Evolutionary conservation across 495 filamentous ascomycete genomes (phyloP), one percentile per base, ranked within the genome.

Genomic region (Astrocystis sublimbata): DNA sequence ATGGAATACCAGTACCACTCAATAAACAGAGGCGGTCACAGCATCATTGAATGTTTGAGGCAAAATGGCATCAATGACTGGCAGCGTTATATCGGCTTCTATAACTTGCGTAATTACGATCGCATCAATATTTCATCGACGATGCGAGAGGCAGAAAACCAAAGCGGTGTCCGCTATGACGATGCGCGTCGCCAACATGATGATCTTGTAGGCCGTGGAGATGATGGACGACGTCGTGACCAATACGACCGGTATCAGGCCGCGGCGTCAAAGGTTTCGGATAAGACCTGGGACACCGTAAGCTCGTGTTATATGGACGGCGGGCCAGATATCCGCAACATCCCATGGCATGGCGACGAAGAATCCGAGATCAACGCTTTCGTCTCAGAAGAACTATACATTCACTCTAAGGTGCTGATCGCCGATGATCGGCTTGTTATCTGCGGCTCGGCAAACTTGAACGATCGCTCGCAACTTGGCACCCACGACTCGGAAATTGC

Each of bases 1-100:
- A 97, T 98, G 92, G 92, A 97, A 72, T 97, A 90, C 78, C 91
- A 93, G 71, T 93, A 97, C 74, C 82, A 89, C 70, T 88, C 85
- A 45, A 97, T 98, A 77, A 93, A 79, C 69, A 86, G 94, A n/a
- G 91, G 91, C 33, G 92, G 91, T 2, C 78, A 89, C 75, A 92
- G 88, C 66, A 97, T 97, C 63, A 88, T 96, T 78, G 92, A 96
- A 74, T 71, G 80, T 21, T 83, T 96, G 58, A 80, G 82, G 51
- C 85, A 85, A 63, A 84, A 83, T 38, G 93, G 92, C 0, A 83
- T 90, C 55, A 82, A 92, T 60, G 76, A 83, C 43, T 77, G 76
- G 36, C 85, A 85, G 69, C 80, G 90, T 13, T 97, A 96, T 75
- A 96, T 98, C 67, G 84, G 89, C 28, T 98, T 97, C 79, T 98